phyloP scores from a whole-genome alignment of 2,329 filamentous ascomycete species.

The Hypoxylon rubiginosum region DNA sequence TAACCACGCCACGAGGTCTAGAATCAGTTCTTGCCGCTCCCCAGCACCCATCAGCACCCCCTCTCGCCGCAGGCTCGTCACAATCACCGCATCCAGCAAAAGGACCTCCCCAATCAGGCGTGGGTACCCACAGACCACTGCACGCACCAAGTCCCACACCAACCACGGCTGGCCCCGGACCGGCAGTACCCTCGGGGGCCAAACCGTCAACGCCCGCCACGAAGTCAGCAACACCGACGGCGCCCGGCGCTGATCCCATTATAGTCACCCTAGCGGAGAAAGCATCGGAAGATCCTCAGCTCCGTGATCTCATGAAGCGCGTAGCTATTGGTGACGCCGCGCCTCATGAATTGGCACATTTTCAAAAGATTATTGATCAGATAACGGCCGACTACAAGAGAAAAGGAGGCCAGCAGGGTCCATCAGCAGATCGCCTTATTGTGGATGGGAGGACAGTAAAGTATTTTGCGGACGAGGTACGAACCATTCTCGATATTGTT shows the following conservation, averaged over 20 bases:
- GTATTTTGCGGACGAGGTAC: slow-evolving; percentile 72
- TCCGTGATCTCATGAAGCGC: slow-evolving; percentile 85
- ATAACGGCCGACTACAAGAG: slow-evolving; percentile 73
- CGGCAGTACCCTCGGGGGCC: slow-evolving; percentile 42
- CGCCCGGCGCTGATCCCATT: slow-evolving; percentile 73
- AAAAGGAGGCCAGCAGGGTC: slow-evolving; percentile 64
- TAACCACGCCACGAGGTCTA: slow-evolving; percentile 47
- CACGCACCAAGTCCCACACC: slow-evolving; percentile 44
- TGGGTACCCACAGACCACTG: slow-evolving; percentile 41
- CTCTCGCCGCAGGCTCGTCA: slow-evolving; percentile 41
- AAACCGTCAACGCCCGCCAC: slow-evolving; percentile 42
- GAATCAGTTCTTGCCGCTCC: slow-evolving; percentile 53
- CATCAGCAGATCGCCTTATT: slow-evolving; percentile 67
- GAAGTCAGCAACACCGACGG: slow-evolving; percentile 50
- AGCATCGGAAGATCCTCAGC: slow-evolving; percentile 77
- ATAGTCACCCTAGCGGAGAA: slow-evolving; percentile 83
- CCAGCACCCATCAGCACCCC: slow-evolving; percentile 45
- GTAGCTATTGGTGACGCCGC: slow-evolving; percentile 82
- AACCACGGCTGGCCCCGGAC: slow-evolving; percentile 26
- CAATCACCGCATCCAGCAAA: slow-evolving; percentile 50
- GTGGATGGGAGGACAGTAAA: slow-evolving; percentile 69
- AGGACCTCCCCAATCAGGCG: slow-evolving; percentile 47
- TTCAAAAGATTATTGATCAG: slow-evolving; percentile 85
- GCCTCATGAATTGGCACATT: slow-evolving; percentile 78
- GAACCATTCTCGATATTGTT: slow-evolving; percentile 70